A percentile compares a stretch with the other conserved stretches of the same genome.
phyloP scores from a whole-genome alignment of 1,284 basidiomycete species.

The Waitea zeae region DNA sequence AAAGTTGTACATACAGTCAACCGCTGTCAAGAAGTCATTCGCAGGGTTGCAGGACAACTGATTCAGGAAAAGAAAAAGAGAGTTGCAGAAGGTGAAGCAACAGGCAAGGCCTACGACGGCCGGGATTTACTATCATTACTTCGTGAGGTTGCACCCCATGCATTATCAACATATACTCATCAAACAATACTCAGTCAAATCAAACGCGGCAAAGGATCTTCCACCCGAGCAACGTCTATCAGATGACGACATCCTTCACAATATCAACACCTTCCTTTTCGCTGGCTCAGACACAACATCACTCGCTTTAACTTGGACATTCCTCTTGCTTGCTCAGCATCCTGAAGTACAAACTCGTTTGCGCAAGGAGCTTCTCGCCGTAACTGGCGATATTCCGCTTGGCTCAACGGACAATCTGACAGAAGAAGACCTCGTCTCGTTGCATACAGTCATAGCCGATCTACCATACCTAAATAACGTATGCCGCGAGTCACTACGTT shows the following conservation, averaged over 20 bases:
- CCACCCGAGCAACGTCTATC: constrained; percentile 55
- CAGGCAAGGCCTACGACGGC: constrained; percentile 26
- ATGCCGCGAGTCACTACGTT: constrained; percentile 50
- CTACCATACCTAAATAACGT: constrained; percentile 69
- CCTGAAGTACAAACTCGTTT: constrained; percentile 45
- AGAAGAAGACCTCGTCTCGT: constrained; percentile 40
- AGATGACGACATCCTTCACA: constrained; percentile 65
- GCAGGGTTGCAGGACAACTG: constrained; percentile 45
- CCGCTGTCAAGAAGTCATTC: constrained; percentile 42
- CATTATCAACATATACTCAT: constrained; percentile 1
- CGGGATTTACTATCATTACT: constrained; percentile 54
- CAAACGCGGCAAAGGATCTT: constrained; percentile 47
- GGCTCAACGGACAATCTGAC: constrained; percentile 26
- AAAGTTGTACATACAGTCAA: constrained; percentile 26
- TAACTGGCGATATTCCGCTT: constrained; percentile 18
- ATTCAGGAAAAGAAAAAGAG: constrained; percentile 57
- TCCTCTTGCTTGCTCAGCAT: constrained; percentile 50
- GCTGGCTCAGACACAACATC: constrained; percentile 77
- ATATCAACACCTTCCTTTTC: constrained; percentile 77
- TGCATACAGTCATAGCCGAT: constrained; percentile 37
- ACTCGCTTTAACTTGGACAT: constrained; percentile 61
- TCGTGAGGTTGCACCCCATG: constrained; percentile 20
- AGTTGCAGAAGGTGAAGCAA: constrained; percentile 34
- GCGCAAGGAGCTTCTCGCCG: constrained; percentile 35
- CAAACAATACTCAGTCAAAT: constrained; percentile 38